Conservation (phyloP, 495 filamentous ascomycete species). For the Tuber magnatum region DNA sequence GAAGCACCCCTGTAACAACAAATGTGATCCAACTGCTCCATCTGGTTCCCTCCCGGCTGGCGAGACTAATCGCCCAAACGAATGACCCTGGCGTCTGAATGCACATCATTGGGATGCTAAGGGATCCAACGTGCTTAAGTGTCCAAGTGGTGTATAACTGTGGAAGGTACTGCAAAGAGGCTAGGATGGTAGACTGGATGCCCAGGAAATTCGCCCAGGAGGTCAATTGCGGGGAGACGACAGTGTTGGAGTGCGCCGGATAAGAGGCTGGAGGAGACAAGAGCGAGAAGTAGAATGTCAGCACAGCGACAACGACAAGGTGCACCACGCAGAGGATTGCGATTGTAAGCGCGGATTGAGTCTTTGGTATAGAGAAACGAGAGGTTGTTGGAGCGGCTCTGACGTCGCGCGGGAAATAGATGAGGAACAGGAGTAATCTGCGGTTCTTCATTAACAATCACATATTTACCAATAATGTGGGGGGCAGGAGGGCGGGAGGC, state of each 20-base stretch:
- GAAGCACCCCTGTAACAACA: constrained; percentile 74
- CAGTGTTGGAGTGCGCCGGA: neutral
- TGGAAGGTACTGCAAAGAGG: constrained; percentile 84
- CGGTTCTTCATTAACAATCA: constrained; percentile 5
- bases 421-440: constrained; percentile 76
- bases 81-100: constrained; percentile 92
- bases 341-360: constrained; percentile 67
- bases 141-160: constrained; percentile 87
- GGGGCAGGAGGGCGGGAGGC: neutral
- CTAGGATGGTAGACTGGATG: constrained; percentile 65
- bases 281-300: constrained; percentile 42
- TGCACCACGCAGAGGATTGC: constrained; percentile 63
- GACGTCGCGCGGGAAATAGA: constrained; percentile 67
- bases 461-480: neutral
- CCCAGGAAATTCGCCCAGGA: constrained; percentile 80
- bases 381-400: constrained; percentile 46
- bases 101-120: constrained; percentile 97
- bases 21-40: constrained; percentile 96
- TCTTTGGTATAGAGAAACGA: constrained; percentile 44
- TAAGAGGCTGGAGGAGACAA: constrained; percentile 12
- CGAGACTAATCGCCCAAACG: constrained; percentile 79
- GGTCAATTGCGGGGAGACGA: constrained; percentile 53
- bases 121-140: constrained; percentile 72
- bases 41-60: constrained; percentile 70
- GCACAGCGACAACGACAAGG: constrained; percentile 58